phyloP scores from a whole-genome alignment of 2,329 filamentous ascomycete genomes.

The Aspergillus latus region DNA sequence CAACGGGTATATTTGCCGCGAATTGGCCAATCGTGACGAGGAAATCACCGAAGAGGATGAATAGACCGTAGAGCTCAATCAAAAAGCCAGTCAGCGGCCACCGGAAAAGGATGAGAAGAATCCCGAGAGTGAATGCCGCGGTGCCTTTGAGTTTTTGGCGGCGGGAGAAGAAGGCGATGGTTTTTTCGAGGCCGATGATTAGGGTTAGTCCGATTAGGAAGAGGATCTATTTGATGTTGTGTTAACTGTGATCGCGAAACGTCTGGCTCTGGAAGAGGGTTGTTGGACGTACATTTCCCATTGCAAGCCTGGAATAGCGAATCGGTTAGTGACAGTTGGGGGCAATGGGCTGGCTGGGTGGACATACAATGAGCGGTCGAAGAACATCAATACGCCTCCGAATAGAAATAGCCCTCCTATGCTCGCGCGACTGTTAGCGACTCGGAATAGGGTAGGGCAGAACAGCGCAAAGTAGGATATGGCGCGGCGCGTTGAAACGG shows the following conservation, averaged over 20 bases:
- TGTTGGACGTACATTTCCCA: slow-evolving; percentile 75
- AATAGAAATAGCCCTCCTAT: slow-evolving; percentile 91
- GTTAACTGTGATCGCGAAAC: neutral
- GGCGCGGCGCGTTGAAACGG: neutral
- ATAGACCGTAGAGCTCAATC: slow-evolving; percentile 88
- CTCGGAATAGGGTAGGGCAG: neutral
- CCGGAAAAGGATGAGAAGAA: slow-evolving; percentile 78
- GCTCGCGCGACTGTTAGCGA: slow-evolving; percentile 19
- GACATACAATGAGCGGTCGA: slow-evolving; percentile 88
- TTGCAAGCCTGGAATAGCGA: slow-evolving; percentile 69
- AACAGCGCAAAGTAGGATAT: neutral
- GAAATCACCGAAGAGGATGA: slow-evolving; percentile 94
- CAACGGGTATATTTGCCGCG: slow-evolving; percentile 76
- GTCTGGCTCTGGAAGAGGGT: slow-evolving; percentile 3
- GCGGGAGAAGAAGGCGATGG: slow-evolving; percentile 88
- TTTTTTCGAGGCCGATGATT: slow-evolving; percentile 91
- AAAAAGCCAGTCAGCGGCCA: slow-evolving; percentile 92
- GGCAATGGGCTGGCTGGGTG: neutral
- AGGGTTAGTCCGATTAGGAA: slow-evolving; percentile 96
- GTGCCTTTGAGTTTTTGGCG: slow-evolving; percentile 91
- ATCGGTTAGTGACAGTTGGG: neutral
- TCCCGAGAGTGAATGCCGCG: slow-evolving; percentile 78
- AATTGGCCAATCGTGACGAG: slow-evolving; percentile 88
- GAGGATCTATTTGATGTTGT: slow-evolving; percentile 66
- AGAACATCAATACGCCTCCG: slow-evolving; percentile 93